phyloP scores from a whole-genome alignment of 208 protist genomes.

The Trypanosoma rangeli region DNA sequence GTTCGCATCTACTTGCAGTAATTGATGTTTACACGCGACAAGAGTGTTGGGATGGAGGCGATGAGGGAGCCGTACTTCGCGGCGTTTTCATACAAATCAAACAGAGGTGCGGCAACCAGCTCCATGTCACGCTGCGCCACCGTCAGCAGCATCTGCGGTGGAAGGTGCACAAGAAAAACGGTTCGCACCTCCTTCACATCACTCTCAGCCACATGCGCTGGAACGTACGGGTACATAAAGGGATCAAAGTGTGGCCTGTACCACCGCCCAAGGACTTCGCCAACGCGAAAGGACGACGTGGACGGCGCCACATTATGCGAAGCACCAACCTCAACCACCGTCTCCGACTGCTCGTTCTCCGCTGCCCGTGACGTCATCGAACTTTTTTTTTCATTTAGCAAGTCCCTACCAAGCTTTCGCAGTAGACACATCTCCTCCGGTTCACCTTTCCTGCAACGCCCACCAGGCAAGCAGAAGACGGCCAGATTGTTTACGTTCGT shows the following conservation, averaged over 20 bases:
- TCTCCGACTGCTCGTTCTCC: constrained; percentile 27
- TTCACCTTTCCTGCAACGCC: constrained; percentile 72
- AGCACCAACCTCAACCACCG: constrained; percentile 47
- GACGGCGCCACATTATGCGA: constrained; percentile 23
- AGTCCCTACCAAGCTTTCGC: constrained; percentile 69
- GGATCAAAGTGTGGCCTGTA: constrained; percentile 84
- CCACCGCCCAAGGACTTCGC: constrained; percentile 78
- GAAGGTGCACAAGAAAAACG: constrained; percentile 84
- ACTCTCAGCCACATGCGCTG: constrained; percentile 76
- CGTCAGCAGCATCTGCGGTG: constrained; percentile 69
- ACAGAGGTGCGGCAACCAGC: constrained; percentile 88
- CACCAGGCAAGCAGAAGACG: constrained; percentile 74
- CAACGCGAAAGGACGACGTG: constrained; percentile 59
- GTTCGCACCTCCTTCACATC: constrained; percentile 83
- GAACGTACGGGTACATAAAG: constrained; percentile 93
- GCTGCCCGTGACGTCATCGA: background rate
- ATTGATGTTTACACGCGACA: constrained; percentile 86
- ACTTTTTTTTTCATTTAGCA: constrained; percentile 65
- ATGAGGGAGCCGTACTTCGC: constrained; percentile 84
- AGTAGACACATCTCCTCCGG: constrained; percentile 66
- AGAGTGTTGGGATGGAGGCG: constrained; percentile 67
- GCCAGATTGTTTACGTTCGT: constrained; percentile 39
- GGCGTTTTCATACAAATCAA: constrained; percentile 91
- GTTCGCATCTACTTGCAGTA: constrained; percentile 57
- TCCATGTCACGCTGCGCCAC: constrained; percentile 63